phyloP scores from a whole-genome alignment of 352 stramenopile species.

The Pythium volutum region DNA sequence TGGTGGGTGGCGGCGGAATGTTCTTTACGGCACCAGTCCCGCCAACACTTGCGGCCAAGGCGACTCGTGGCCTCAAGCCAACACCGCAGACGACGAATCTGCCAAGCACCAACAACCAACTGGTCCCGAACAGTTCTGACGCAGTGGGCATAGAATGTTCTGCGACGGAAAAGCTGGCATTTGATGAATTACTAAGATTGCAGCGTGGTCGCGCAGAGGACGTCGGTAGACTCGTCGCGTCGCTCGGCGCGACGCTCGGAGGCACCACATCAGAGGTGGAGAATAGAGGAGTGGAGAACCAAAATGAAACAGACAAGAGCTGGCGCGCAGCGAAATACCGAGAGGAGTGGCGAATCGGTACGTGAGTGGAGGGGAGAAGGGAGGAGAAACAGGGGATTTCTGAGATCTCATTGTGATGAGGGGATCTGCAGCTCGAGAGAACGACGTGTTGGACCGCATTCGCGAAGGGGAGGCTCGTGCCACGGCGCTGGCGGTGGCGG shows the following conservation, averaged over 20 bases:
- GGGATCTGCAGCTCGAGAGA: conserved; percentile 24
- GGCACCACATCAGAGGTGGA: background rate
- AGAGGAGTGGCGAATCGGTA: conserved; percentile 44
- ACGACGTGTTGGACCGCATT: conserved; percentile 26
- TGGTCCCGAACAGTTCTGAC: background rate
- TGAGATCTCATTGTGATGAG: conserved; percentile 2
- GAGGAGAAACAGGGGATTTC: background rate
- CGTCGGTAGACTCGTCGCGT: conserved; percentile 21
- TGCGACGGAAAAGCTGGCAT: conserved; percentile 29
- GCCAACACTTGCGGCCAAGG: background rate
- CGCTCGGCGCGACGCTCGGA: background rate
- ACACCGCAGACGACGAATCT: background rate
- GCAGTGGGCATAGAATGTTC: background rate
- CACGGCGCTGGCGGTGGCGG: background rate
- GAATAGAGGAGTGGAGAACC: background rate
- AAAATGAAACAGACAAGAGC: conserved; percentile 4
- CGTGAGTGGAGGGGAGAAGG: background rate
- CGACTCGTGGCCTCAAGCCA: background rate
- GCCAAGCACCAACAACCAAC: background rate
- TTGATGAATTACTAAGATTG: conserved; percentile 37
- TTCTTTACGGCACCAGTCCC: conserved; percentile 7
- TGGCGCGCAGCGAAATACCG: conserved; percentile 24
- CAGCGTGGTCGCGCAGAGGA: conserved; percentile 35
- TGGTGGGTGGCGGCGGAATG: background rate
- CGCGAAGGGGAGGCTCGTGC: conserved; percentile 2